Conservation (phyloP, 805 yeast species). For the Jamesozyma spencerorum region DNA sequence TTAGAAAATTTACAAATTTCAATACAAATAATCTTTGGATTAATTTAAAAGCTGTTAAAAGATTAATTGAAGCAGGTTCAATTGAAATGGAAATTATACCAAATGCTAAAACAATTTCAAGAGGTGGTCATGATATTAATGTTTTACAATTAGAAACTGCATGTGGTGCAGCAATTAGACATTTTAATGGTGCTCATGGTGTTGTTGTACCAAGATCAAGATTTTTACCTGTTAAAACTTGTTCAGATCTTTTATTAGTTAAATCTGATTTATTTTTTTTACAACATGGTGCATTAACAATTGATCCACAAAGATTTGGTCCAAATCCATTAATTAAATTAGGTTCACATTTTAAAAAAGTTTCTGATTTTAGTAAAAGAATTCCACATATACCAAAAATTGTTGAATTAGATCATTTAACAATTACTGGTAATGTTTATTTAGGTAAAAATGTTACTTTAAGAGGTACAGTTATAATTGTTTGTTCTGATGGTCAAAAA, state of each 20-base stretch:
- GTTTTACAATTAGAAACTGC: slow-evolving; percentile 97
- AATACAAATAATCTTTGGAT: slow-evolving; percentile 98
- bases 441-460: slow-evolving; percentile 84
- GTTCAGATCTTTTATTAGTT: slow-evolving; percentile 87
- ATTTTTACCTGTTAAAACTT: slow-evolving; percentile 96
- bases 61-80: slow-evolving; percentile 74
- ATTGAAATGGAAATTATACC: slow-evolving; percentile 93
- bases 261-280: slow-evolving; percentile 88
- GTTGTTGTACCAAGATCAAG: slow-evolving; percentile 97
- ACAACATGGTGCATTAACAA: slow-evolving; percentile 81
- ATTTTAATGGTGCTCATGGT: slow-evolving; percentile 91
- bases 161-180: slow-evolving; percentile 97
- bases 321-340: slow-evolving; percentile 90
- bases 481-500: slow-evolving; percentile 92
- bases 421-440: slow-evolving; percentile 92
- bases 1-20: slow-evolving; percentile 95
- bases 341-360: slow-evolving; percentile 95
- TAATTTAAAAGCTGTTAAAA: slow-evolving; percentile 86
- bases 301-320: slow-evolving; percentile 80
- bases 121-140: slow-evolving; percentile 68
- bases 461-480: slow-evolving; percentile 96
- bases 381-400: slow-evolving; percentile 83
- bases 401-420: slow-evolving; percentile 91
- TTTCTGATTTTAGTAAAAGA: slow-evolving; percentile 79
- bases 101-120: slow-evolving; percentile 71